Evolutionary conservation across 805 yeast species (phyloP).

Genomic region (Komagataella phaffii): DNA sequence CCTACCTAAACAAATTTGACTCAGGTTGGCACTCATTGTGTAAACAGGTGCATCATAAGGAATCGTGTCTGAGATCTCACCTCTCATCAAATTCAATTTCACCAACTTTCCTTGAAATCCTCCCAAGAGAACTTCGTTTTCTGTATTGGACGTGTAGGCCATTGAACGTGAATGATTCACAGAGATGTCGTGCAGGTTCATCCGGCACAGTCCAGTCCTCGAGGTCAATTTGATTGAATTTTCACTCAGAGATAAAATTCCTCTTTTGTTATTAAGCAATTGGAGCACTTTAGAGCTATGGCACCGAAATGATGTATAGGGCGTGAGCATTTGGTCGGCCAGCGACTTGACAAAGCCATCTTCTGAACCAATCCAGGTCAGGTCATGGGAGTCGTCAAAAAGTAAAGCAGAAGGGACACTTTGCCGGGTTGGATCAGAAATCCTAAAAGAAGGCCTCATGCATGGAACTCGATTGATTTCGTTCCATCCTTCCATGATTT

Average conservation of each 20-base stretch:
- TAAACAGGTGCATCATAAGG: slow-evolving; percentile 31
- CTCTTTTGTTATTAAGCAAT: slow-evolving; percentile 39
- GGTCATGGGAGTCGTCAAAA: slow-evolving; percentile 64
- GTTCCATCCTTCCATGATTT: slow-evolving; percentile 35
- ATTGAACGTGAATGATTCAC: slow-evolving; percentile 20
- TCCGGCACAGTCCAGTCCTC: slow-evolving; percentile 39
- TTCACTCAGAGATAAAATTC: slow-evolving; percentile 42
- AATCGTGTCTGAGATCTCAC: slow-evolving; percentile 19
- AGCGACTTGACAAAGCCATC: slow-evolving; percentile 33
- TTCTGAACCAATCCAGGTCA: slow-evolving; percentile 77
- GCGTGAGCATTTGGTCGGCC: slow-evolving; percentile 31
- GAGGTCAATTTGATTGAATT: slow-evolving; percentile 38
- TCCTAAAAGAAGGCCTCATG: slow-evolving; percentile 3
- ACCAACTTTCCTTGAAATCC: slow-evolving; percentile 23
- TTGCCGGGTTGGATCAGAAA: background rate
- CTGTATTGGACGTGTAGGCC: slow-evolving; percentile 26
- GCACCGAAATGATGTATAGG: slow-evolving; percentile 46
- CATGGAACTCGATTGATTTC: slow-evolving; percentile 20
- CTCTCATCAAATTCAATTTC: slow-evolving; percentile 27
- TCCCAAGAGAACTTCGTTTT: slow-evolving; percentile 30
- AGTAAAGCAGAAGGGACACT: slow-evolving; percentile 17
- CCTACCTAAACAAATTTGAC: slow-evolving; percentile 43
- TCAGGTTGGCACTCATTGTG: slow-evolving; percentile 31
- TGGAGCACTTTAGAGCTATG: slow-evolving; percentile 37
- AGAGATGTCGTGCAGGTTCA: slow-evolving; percentile 13